Evolutionary conservation across 306 rosid species (phyloP), one percentile per base, ranked within the genome.

Genomic region (Senna tora): DNA sequence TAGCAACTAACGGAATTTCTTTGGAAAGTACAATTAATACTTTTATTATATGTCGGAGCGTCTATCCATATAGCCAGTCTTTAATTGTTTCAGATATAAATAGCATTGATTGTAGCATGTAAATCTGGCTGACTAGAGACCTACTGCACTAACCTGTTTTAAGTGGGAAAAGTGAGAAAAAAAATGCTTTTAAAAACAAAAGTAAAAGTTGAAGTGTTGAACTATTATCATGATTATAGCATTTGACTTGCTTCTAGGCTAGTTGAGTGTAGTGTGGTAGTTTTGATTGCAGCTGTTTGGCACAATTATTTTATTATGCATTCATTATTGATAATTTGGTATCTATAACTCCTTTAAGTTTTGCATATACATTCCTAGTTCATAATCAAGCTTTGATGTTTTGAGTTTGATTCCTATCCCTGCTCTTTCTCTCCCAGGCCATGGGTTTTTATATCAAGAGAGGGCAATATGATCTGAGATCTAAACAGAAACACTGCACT

Each of bases 291-390:
- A 28, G 70, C 34, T 60, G 69, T 61, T 60, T 61, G 52, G 52
- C 69, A 33, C 60, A 57, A 12, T 33, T 60, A 43, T 34, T 32
- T 33, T 39, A 45, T 5, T 16, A 50, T 16, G 45, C 15, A 62
- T 41, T 52, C 20, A 6, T 64, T 60, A 47, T 72, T 72, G 60
- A 32, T 75, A 28, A 32, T 75, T 75, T 54, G 49, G 13, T 41
- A 13, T 17, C 16, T 58, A 13, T 9, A 58, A 47, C 38, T 75
- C 22, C 59, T 43, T 42, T 30, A 12, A 13, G 20, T 54, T 55
- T n/a, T 20, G 59, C 20, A 20, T 65, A 20, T 65, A 25, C 21
- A 20, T 49, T 54, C 66, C 28, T 39, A 45, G 57, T 66, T 20
- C 14, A 20, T 66, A 15, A 56, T 75, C 59, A 65, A 14, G 32